These are phyloP conservation scores for Cytospora schulzeri DNA, from an alignment of 2,329 filamentous ascomycete genomes.

Conservation along the genomic window DNA sequence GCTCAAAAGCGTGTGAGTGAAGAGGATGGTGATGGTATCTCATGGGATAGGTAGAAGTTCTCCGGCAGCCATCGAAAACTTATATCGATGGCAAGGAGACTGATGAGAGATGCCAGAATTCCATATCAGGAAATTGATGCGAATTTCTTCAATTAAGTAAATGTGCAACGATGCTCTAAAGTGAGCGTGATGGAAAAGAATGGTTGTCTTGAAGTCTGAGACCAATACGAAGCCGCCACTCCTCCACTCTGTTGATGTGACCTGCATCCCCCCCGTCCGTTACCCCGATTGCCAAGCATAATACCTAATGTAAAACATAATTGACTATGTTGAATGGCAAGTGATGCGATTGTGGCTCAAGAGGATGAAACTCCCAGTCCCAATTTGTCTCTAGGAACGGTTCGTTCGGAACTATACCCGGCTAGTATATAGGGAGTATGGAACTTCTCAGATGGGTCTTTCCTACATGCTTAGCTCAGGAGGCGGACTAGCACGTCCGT, in stretches of 20 bases:
- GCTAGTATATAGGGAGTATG: too few species aligned
- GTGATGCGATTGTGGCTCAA: background rate
- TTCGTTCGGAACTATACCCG: too few species aligned
- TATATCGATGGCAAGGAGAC: background rate
- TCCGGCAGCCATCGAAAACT: background rate
- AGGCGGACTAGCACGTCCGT: too few species aligned
- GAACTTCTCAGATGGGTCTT: too few species aligned
- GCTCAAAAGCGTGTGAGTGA: too few species aligned
- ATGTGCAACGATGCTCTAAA: background rate
- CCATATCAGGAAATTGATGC: slow-evolving; percentile 1
- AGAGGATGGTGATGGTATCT: too few species aligned
- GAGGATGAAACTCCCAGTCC: background rate
- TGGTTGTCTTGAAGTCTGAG: background rate
- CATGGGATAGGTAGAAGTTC: too few species aligned
- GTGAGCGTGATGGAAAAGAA: background rate
- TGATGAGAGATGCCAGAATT: background rate
- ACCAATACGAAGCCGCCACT: background rate
- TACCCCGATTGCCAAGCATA: too few species aligned
- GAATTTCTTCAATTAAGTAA: slow-evolving; percentile 2
- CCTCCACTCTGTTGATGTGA: background rate
- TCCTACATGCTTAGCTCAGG: too few species aligned
- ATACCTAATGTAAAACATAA: too few species aligned
- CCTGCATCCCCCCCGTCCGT: too few species aligned
- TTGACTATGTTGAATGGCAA: background rate
- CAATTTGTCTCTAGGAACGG: background rate